Evolutionary conservation across 257 asterid genomes (phyloP), one percentile per base, ranked within the genome.

Genomic region (Craterostigma plantagineum): DNA sequence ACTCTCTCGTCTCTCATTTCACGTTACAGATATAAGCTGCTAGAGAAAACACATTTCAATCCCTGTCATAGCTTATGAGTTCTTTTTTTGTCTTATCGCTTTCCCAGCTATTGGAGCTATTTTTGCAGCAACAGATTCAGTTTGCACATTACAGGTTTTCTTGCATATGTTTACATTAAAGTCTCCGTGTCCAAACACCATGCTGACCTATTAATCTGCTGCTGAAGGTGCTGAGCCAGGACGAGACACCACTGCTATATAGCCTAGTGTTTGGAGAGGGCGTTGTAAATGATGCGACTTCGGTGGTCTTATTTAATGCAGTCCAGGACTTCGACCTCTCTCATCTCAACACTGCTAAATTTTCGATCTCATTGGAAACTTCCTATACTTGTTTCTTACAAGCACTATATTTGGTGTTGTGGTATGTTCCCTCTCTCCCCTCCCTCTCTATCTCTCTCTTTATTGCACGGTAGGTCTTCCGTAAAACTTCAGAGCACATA

Each of bases 241-340:
- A 77, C 18, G 91, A 77, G 54, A 77, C 91, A 18, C 91, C 91
- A 43, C 57, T 77, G 46, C 58, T 77, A 10, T 77, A 77, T 65
- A 77, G 91, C 62, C 68, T 77, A 14, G 91, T 77, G 35, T 77
- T 77, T 23, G 91, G 91, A 56, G 91, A 77, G 70, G 84, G 91
- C 11, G 91, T 77, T 11, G 91, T 77, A 38, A 77, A 77, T 50
- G 84, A 77, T 54, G 91, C 84, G 46, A 77, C 91, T 44, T 77
- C 91, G 18, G 75, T 77, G 33, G 91, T 77, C 63, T 71, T 77
- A 23, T 77, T 77, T 59, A 77, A 77, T 56, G 91, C 91, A 9
- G 67, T 77, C 63, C 80, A 77, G 69, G 59, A 61, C 64, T 70
- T 77, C 57, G 91, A 77, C 62, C 56, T 77, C 42, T 67, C 84